A percentile compares a stretch with the other conserved stretches of the same genome.
Conservation (phyloP, 306 rosid species). For the Ziziphus jujuba region DNA sequence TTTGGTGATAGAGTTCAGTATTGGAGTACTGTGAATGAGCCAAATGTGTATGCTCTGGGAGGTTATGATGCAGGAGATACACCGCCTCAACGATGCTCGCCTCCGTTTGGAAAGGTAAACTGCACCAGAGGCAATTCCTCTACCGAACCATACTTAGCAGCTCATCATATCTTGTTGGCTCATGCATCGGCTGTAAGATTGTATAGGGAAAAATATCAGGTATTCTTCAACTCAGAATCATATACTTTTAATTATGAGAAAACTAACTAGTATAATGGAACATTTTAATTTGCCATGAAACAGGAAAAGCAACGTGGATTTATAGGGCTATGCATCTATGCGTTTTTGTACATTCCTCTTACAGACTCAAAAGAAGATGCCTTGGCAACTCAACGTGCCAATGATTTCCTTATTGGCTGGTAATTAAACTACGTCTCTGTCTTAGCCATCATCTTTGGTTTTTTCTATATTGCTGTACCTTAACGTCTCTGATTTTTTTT, state of each 20-base stretch:
- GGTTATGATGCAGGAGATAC: constrained; percentile 45
- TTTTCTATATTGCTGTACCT: too few relatives aligned
- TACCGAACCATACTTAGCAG: constrained; percentile 57
- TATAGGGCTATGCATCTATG: constrained; percentile 47
- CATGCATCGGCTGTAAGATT: constrained; percentile 64
- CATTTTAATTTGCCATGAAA: constrained; percentile 7
- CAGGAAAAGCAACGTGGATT: constrained; percentile 62
- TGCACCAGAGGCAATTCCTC: constrained; percentile 59
- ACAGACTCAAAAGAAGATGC: constrained; percentile 45
- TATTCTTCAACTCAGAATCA: not conserved
- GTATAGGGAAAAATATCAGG: constrained; percentile 50
- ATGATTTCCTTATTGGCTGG: constrained; percentile 55
- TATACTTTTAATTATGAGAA: not conserved
- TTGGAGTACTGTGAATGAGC: constrained; percentile 52
- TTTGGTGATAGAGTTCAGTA: constrained; percentile 65
- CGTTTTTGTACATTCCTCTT: constrained; percentile 36
- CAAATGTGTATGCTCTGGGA: constrained; percentile 37
- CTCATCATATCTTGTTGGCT: constrained; percentile 61
- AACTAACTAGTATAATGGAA: too few relatives aligned
- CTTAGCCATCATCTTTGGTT: too few relatives aligned
- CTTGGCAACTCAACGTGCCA: constrained; percentile 41
- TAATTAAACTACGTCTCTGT: constrained; percentile 22
- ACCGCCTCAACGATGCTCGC: constrained; percentile 63
- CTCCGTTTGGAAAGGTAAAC: constrained; percentile 41
- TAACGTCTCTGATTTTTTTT: too few relatives aligned